Evolutionary conservation across 2,329 filamentous ascomycete species (phyloP).

Genomic region (Pyrenophora seminiperda): DNA sequence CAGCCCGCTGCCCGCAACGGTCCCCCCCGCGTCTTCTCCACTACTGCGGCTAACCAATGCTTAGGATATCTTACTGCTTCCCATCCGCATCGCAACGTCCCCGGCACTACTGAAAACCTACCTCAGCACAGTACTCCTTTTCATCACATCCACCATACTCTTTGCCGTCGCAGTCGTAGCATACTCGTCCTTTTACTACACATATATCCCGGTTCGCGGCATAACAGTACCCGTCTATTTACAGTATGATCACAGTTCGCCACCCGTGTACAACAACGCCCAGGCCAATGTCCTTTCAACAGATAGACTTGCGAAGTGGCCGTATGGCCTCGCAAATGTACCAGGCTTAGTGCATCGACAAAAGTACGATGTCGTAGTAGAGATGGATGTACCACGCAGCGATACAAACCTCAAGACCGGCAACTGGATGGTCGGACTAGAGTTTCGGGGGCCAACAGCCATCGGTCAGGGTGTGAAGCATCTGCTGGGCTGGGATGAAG

Average conservation of each 20-base stretch:
- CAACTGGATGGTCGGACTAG: slow-evolving; percentile 92
- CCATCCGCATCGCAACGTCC: slow-evolving; percentile 62
- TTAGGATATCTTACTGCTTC: slow-evolving; percentile 60
- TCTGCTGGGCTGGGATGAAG: slow-evolving; percentile 40
- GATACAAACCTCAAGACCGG: slow-evolving; percentile 75
- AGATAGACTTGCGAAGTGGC: slow-evolving; percentile 35
- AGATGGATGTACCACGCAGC: slow-evolving; percentile 77
- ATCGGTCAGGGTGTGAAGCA: slow-evolving; percentile 19
- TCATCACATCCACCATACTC: slow-evolving; percentile 59
- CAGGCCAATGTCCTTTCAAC: slow-evolving; percentile 9
- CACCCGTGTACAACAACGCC: slow-evolving; percentile 8
- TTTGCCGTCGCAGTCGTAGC: slow-evolving; percentile 63
- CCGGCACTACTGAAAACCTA: slow-evolving; percentile 68
- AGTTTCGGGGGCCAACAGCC: slow-evolving; percentile 59
- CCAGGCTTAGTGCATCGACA: slow-evolving; percentile 63
- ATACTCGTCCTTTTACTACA: slow-evolving; percentile 71
- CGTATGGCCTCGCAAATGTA: slow-evolving; percentile 60
- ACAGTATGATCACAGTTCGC: slow-evolving; percentile 60
- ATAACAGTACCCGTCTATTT: slow-evolving; percentile 67
- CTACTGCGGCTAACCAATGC: slow-evolving; percentile 12
- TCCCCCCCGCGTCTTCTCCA: not conserved
- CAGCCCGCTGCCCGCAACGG: not conserved
- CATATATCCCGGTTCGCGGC: slow-evolving; percentile 69
- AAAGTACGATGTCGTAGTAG: slow-evolving; percentile 81
- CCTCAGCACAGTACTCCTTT: slow-evolving; percentile 62